Conservation (phyloP, 371 early-diverging fungal species). For the Coemansia sp. region DNA sequence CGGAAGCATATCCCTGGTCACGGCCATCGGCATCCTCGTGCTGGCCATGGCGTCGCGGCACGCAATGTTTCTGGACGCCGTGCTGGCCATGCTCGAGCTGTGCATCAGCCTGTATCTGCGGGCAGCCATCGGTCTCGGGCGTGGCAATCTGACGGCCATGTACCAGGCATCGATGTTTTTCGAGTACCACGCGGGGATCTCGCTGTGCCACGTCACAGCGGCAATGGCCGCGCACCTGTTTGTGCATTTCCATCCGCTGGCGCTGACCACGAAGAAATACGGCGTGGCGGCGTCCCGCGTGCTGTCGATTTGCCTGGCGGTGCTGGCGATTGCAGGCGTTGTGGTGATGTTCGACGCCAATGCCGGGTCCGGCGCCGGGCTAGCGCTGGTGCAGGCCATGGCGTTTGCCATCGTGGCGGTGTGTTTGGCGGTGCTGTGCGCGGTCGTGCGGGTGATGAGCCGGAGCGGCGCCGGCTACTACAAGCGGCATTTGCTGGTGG, state of each 20-base stretch:
- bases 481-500: slow-evolving; percentile 10
- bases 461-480: not conserved
- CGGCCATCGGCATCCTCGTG: slow-evolving; percentile 6
- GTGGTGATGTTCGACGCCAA: slow-evolving; percentile 19
- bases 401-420: not conserved
- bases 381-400: slow-evolving; percentile 16
- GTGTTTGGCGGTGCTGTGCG: not conserved
- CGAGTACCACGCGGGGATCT: slow-evolving; percentile 26
- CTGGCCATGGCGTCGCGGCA: slow-evolving; percentile 3
- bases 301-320: slow-evolving; percentile 15
- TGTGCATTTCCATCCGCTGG: slow-evolving; percentile 21
- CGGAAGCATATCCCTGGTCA: slow-evolving; percentile 9
- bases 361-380: slow-evolving; percentile 2
- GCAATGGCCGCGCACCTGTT: not conserved
- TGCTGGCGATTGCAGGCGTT: slow-evolving; percentile 6
- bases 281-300: slow-evolving; percentile 7
- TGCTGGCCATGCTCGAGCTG: slow-evolving; percentile 25
- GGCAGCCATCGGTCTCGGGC: slow-evolving; percentile 9
- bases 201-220: slow-evolving; percentile 11
- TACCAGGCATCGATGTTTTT: slow-evolving; percentile 32
- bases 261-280: not conserved
- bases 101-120: slow-evolving; percentile 21
- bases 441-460: not conserved
- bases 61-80: slow-evolving; percentile 23
- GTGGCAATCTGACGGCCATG: not conserved